A percentile compares a stretch with the other conserved stretches of the same genome.
These are phyloP conservation scores for Coemansia sp. DNA, from an alignment of 192 early-diverging fungal genomes.

Conservation along the genomic window DNA sequence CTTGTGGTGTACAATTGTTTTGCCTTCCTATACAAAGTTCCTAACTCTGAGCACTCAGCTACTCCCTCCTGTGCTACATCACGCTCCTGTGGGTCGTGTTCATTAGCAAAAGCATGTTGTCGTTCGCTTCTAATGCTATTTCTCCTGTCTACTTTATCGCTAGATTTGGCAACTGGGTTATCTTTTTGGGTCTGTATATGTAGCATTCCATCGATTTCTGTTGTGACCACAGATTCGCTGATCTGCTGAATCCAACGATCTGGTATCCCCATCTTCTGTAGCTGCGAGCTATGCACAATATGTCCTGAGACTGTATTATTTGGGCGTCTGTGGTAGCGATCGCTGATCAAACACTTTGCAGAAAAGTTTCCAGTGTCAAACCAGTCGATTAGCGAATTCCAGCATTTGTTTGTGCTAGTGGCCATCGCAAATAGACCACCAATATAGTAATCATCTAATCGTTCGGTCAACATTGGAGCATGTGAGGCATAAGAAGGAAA, in stretches of 20 bases:
- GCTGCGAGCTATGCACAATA: background rate
- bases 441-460: constrained; percentile 66
- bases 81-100: background rate
- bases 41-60: constrained; percentile 22
- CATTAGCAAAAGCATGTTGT: constrained; percentile 22
- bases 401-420: constrained; percentile 33
- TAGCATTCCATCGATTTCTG: constrained; percentile 13
- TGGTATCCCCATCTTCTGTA: constrained; percentile 7
- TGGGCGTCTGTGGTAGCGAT: background rate
- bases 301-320: background rate
- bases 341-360: constrained; percentile 26
- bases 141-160: background rate
- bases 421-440: constrained; percentile 61
- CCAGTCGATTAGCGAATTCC: constrained; percentile 36
- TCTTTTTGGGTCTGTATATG: background rate
- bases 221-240: constrained; percentile 7
- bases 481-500: constrained; percentile 45
- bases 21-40: constrained; percentile 45
- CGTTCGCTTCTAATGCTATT: background rate
- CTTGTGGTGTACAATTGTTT: constrained; percentile 48
- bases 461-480: constrained; percentile 75
- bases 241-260: constrained; percentile 8
- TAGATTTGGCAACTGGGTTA: background rate
- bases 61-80: background rate
- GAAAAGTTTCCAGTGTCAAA: constrained; percentile 39